These are phyloP conservation scores for Massarina eburnea DNA, from an alignment of 2,329 filamentous ascomycete genomes.

Conservation along the genomic window DNA sequence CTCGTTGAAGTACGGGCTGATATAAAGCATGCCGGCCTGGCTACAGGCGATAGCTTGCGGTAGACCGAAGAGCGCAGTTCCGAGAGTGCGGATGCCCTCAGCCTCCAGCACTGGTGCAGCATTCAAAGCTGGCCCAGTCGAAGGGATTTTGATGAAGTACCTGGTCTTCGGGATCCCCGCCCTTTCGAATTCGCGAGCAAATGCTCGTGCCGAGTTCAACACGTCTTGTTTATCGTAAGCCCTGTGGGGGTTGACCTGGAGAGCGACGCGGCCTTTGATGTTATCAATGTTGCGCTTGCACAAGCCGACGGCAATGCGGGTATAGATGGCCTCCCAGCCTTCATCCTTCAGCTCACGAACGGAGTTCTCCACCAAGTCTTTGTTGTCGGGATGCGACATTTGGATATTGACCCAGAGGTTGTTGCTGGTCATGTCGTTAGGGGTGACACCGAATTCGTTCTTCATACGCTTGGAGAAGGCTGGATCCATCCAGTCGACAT, in stretches of 20 bases:
- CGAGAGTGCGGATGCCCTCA: constrained; percentile 53
- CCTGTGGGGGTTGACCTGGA: constrained; percentile 52
- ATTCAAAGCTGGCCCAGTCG: constrained; percentile 51
- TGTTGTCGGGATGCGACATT: constrained; percentile 49
- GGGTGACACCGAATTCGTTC: constrained; percentile 33
- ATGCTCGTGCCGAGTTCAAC: constrained; percentile 50
- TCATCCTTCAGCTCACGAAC: constrained; percentile 49
- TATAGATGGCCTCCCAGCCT: constrained; percentile 54
- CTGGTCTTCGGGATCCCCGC: constrained; percentile 50
- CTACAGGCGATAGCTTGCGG: constrained; percentile 54
- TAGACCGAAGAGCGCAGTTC: constrained; percentile 52
- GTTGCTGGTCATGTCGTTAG: constrained; percentile 56
- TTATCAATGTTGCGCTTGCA: constrained; percentile 51
- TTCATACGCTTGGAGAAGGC: constrained; percentile 51
- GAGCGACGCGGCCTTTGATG: constrained; percentile 52
- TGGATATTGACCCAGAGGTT: constrained; percentile 54
- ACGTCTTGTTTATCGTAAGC: constrained; percentile 51
- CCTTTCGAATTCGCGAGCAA: constrained; percentile 50
- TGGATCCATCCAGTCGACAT: constrained; percentile 57
- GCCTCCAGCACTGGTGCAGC: constrained; percentile 47
- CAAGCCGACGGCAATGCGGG: constrained; percentile 52
- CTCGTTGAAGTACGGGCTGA: constrained; percentile 56
- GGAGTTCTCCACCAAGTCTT: constrained; percentile 45
- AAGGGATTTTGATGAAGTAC: constrained; percentile 57
- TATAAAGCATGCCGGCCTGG: constrained; percentile 51